Evolutionary conservation across 306 rosid genomes (phyloP), one percentile per base, ranked within the genome.

Genomic region (Inga laurina): DNA sequence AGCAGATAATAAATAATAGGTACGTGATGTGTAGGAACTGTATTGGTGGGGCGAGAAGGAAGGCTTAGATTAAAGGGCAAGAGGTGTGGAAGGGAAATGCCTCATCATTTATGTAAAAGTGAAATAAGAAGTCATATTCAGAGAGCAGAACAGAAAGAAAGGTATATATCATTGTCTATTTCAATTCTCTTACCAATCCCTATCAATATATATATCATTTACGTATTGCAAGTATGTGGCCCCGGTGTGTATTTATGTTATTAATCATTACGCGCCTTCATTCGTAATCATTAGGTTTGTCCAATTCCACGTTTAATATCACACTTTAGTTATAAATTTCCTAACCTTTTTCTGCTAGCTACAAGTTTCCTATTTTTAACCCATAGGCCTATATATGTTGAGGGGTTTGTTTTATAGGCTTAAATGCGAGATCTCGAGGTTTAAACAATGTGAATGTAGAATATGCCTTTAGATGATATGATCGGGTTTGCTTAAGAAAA

Each of bases 221-320:
- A 13, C 24, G 9, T 7, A 22, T 41, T 52, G 14, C 30, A 41
- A 5, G n/a, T 15, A 11, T 37, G 64, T 80, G 78, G 78, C n/a
- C 32, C 65, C 7, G 10, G 12, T 59, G 30, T 8, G 8, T n/a
- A 6, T n/a, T 7, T 57, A 3, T 8, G 37, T 44, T 45, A 21
- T 44, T 30, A 72, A 81, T 81, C 52, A 59, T 39, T 52, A 30
- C 78, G 73, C 46, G 52, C 79, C 72, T 81, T 45, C 79, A 81
- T 81, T 45, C 22, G 32, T 57, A 56, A 18, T 56, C 64, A 56
- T n/a, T 56, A 56, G 64, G 10, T 54, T 16, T 19, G 61, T 54
- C 61, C 61, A 6, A 16, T 49, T 49, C 18, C 22, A 16, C 0
- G 18, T 51, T 16, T 1, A 13, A 48, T 48, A 10, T 46, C 51